A percentile compares a stretch with the other conserved stretches of the same genome.
Evolutionary conservation across 129 eudicot species (phyloP).

Genomic region (Silybum marianum): DNA sequence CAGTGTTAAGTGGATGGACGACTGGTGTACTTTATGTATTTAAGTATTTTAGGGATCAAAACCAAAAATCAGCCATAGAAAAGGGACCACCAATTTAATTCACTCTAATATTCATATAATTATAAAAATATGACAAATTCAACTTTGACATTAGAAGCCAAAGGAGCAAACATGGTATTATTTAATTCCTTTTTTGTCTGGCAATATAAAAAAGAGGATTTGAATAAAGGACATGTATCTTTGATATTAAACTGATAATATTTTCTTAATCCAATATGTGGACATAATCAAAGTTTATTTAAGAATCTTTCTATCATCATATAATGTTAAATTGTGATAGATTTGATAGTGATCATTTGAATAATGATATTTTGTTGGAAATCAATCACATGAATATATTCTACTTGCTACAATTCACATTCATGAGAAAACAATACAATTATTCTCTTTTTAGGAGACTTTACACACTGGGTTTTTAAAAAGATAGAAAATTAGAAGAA

Average conservation of each 20-base stretch:
- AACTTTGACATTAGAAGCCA: background rate
- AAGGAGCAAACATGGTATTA: constrained; percentile 4
- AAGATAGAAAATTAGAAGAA: background rate
- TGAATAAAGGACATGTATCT: constrained; percentile 29
- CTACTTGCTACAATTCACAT: constrained; percentile 25
- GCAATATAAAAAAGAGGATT: constrained; percentile 22
- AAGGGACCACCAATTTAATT: background rate
- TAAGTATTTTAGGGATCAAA: too few relatives aligned
- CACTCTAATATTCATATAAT: background rate
- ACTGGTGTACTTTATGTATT: too few relatives aligned
- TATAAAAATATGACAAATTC: background rate
- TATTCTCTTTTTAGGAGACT: constrained; percentile 10
- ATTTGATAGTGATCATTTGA: constrained; percentile 13
- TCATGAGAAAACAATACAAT: constrained; percentile 14
- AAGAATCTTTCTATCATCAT: constrained; percentile 20
- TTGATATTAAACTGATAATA: constrained; percentile 21
- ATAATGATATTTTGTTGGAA: constrained; percentile 19
- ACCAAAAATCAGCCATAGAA: background rate
- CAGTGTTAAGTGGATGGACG: too few relatives aligned
- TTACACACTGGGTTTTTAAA: background rate
- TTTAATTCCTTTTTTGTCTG: constrained; percentile 16
- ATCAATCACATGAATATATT: constrained; percentile 37
- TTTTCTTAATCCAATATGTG: constrained; percentile 11
- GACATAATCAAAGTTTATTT: constrained; percentile 22
- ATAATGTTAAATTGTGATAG: constrained; percentile 19